A percentile compares a stretch with the other conserved stretches of the same genome.
Conservation (phyloP, 2,329 filamentous ascomycete species). For the Trichoderma sp. region DNA sequence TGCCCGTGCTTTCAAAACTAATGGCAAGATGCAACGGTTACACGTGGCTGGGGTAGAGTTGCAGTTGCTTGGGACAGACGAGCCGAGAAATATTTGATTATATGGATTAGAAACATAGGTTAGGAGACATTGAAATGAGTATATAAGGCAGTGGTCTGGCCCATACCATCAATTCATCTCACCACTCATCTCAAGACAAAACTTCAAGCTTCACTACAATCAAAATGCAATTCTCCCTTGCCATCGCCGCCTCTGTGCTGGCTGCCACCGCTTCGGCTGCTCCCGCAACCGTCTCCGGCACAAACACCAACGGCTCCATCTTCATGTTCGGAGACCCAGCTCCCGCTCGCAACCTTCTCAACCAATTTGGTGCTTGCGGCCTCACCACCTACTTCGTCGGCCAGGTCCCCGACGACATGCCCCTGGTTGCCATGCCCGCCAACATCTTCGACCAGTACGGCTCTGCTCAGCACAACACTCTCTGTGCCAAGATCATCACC, state of each 20-base stretch:
- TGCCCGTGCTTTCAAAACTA: not conserved
- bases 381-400: conserved; percentile 21
- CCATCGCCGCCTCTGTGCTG: conserved; percentile 10
- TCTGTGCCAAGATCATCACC: conserved; percentile 22
- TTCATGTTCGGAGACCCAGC: conserved; percentile 19
- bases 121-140: not conserved
- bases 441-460: conserved; percentile 18
- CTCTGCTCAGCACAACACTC: conserved; percentile 15
- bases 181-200: not conserved
- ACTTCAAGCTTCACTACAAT: not conserved
- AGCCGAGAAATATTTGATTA: not conserved
- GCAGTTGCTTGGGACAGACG: not conserved
- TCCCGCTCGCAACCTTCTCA: not conserved
- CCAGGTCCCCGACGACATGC: not conserved
- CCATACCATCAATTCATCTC: not conserved
- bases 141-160: not conserved
- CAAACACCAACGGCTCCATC: conserved; percentile 14
- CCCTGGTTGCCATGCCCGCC: conserved; percentile 19
- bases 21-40: not conserved
- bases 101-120: not conserved
- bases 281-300: not conserved
- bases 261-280: conserved; percentile 19
- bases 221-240: conserved; percentile 19
- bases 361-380: conserved; percentile 12
- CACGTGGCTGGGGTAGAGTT: not conserved